Base-by-base conservation (phyloP, 208 protist species). In the Lotmaria passim region DNA sequence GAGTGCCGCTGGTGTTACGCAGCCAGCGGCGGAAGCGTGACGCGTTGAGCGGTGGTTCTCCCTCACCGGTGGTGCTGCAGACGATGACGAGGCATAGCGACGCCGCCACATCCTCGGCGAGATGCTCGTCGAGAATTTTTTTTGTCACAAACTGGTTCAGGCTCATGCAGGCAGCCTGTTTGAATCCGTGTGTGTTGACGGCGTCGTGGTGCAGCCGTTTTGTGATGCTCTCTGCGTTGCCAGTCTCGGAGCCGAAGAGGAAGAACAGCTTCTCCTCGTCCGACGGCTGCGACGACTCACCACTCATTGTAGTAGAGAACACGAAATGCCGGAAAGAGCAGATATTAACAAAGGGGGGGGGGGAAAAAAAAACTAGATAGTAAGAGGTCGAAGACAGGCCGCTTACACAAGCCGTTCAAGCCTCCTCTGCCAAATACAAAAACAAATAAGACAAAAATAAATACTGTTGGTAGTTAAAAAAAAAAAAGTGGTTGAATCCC, bases 61-160 rank as follows among this genome's bases (percentile, higher is more conserved):
- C 89, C 57, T 95, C 88, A 19, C 89, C 89, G 12, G 76, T 92
- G 23, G 89, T 95, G 52, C 85, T 87, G 60, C 81, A 87, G 34
- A 94, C 84, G 59, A 93, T 87, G 4, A 90, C 78, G 12, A 89
- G 39, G 24, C 76, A 80, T 1, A 86, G 48, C n/a, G 78, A 41
- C 8, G 28, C 50, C 28, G 62, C 55, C 3, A 43, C 52, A 14
- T 74, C 76, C 12, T 64, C 48, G 19, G 14, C 41, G 2, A 75
- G 43, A 17, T 89, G 77, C 17, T 38, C 31, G 43, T 83, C 77
- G 1, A 89, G 64, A 2, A 86, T 19, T 57, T 83, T 85, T 19
- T 75, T 76, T 7, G 48, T 62, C 21, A 81, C 38, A 10, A 61
- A 62, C 31, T 80, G 41, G 59, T 88, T 85, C 24, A 88, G 70